Base-by-base conservation (phyloP, 495 filamentous ascomycete species). In the Hyphodiscus hymeniophilus region DNA sequence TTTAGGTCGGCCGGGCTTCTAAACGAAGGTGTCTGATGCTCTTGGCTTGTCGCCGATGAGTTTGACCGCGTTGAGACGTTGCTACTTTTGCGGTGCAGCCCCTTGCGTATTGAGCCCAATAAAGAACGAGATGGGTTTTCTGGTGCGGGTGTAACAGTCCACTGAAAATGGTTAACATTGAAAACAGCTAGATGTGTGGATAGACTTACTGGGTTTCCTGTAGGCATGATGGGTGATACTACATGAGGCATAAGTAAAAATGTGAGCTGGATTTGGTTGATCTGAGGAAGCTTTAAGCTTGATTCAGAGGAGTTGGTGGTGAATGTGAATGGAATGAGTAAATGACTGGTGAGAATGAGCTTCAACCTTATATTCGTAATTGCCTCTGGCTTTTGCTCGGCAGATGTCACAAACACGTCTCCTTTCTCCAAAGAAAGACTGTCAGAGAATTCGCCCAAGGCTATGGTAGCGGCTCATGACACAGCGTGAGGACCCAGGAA, bases 1-100 rank as follows among this genome's bases (percentile, higher is more conserved):
- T 51, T 44, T 15, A 47, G 26, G 18, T 51, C 24, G 10, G 38
- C 34, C 43, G 42, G 39, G 39, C 38, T 33, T 38, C 38, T 40
- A 18, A 45, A 49, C 11, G 42, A 26, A 4, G 30, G 15, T 11
- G 34, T 6, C 18, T 15, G 38, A 24, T 24, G 33, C 20, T 32
- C 38, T 15, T 6, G 18, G 35, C 46, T 45, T 32, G 21, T 1
- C 28, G 3, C 24, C 31, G n/a, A 12, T 44, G 31, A 22, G 17
- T 24, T 31, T 34, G 51, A 52, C 11, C 33, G 33, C 5, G 33
- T 36, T 7, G 33, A 36, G 33, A n/a, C 33, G 16, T 36, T 36
- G 33, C 33, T 36, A 36, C 33, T 18, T 18, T 36, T 36, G 33
- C 33, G 33, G 16, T 18, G 13, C 6, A 28, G 26, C 4, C 26